A percentile compares a stretch with the other conserved stretches of the same genome.
These are phyloP conservation scores for Aspergillus leporis DNA, from an alignment of 495 filamentous ascomycete genomes.

Conservation along the genomic window DNA sequence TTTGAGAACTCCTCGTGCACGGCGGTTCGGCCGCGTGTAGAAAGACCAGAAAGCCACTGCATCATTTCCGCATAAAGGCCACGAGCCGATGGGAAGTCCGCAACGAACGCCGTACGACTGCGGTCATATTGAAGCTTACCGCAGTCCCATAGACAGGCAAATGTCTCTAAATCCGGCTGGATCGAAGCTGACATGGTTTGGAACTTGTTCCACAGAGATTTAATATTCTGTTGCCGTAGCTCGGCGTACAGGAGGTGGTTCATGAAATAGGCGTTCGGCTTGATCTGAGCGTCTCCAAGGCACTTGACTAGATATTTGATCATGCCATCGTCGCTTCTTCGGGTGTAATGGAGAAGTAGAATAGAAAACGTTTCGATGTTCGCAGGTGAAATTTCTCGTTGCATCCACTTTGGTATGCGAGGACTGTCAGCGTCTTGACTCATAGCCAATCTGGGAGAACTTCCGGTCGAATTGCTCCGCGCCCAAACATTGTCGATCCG, in stretches of 20 bases:
- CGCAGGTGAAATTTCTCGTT: constrained; percentile 53
- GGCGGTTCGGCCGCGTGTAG: constrained; percentile 24
- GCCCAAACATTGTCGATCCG: constrained; percentile 59
- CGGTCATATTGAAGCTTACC: constrained; percentile 55
- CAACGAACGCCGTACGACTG: constrained; percentile 33
- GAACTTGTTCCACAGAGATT: constrained; percentile 58
- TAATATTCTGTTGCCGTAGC: constrained; percentile 53
- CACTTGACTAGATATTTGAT: constrained; percentile 58
- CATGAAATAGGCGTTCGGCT: constrained; percentile 68
- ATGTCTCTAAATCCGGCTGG: constrained; percentile 67
- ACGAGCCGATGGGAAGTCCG: constrained; percentile 49
- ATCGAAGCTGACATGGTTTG: constrained; percentile 45
- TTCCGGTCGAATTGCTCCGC: constrained; percentile 30
- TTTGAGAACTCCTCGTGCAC: constrained; percentile 44
- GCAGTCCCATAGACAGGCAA: constrained; percentile 64
- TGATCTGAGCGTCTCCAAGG: constrained; percentile 59
- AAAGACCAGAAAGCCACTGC: constrained; percentile 44
- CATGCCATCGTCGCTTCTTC: constrained; percentile 55
- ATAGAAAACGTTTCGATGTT: constrained; percentile 77
- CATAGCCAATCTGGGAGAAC: constrained; percentile 19
- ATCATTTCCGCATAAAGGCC: constrained; percentile 64
- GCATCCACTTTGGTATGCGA: constrained; percentile 37
- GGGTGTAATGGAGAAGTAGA: constrained; percentile 69
- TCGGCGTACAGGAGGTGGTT: constrained; percentile 69
- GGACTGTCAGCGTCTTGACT: constrained; percentile 17